Conservation (phyloP, 179 eudicot species). For the Corrigiola litoralis region DNA sequence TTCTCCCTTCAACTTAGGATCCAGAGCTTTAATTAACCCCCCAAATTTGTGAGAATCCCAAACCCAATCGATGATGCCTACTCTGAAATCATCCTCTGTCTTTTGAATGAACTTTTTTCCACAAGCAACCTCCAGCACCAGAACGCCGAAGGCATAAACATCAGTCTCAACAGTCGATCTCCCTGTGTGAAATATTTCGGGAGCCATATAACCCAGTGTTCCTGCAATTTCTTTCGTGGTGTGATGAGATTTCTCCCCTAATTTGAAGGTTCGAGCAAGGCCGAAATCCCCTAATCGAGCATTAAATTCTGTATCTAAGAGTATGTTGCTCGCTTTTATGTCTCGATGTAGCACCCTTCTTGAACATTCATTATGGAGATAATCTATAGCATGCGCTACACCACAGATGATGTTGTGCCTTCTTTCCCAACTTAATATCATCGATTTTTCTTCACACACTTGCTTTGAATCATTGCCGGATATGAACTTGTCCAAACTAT, state of each 20-base stretch:
- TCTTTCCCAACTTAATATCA: conserved; percentile 28
- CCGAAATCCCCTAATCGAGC: conserved; percentile 40
- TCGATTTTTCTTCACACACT: neutral
- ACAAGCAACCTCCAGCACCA: conserved; percentile 22
- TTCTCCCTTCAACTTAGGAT: conserved; percentile 13
- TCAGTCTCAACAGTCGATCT: conserved; percentile 30
- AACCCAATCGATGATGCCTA: conserved; percentile 25
- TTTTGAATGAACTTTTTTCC: conserved; percentile 19
- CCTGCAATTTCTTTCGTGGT: conserved; percentile 33
- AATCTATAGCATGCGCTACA: conserved; percentile 36
- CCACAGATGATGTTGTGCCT: conserved; percentile 32
- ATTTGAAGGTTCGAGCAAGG: conserved; percentile 33
- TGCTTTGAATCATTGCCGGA: conserved; percentile 1
- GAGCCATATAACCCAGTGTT: conserved; percentile 34
- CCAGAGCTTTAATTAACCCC: conserved; percentile 5
- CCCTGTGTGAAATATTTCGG: conserved; percentile 27
- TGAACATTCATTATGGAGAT: conserved; percentile 37
- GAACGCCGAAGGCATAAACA: conserved; percentile 30
- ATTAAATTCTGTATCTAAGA: conserved; percentile 33
- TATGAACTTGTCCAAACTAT: conserved; percentile 47
- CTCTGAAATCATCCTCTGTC: neutral
- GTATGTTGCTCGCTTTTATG: conserved; percentile 37
- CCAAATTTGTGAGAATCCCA: conserved; percentile 22
- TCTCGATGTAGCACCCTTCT: conserved; percentile 36
- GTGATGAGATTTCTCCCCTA: conserved; percentile 36